Evolutionary conservation across 768 basidiomycete species (phyloP), one percentile per base, ranked within the genome.

Genomic region (Chalciporus pseudorubinellus): DNA sequence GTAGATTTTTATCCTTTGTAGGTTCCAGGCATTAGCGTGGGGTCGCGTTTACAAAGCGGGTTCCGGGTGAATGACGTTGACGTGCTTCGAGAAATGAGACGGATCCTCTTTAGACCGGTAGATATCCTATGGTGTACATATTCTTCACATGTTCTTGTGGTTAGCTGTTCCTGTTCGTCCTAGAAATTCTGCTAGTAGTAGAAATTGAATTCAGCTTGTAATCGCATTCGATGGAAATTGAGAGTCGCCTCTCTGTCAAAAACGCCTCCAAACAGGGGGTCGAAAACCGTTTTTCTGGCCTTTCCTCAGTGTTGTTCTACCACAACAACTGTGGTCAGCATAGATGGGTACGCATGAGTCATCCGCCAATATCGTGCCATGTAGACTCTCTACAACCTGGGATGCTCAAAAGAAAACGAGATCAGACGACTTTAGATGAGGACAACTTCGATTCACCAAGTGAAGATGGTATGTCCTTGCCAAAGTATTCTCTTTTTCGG

Each of bases 1-100:
- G 22, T 38, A 29, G 24, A 1, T 20, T 20, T 34, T 60, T 43
- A 46, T 28, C 42, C 31, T 2, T 46, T 26, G 10, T 43, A 69
- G 68, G 39, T 72, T 82, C 63, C 82, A 84, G 70, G 76, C 76
- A 60, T 67, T 74, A 40, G 61, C 78, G 61, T 81, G 77, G 72
- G 80, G 80, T 56, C 79, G 75, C 62, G 81, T 80, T 59, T 82
- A 82, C 72, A 72, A 74, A 33, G 76, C 76, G 53, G 75, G 77
- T 21, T 67, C 64, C 39, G 55, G 58, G 20, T 67, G 39, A 60
- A 6, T 18, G 20, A 19, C 19, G n/a, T 20, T n/a, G n/a, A n/a
- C n/a, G n/a, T n/a, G n/a, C n/a, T n/a, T n/a, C 1, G 22, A 6
- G 14, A n/a, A n/a, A 20, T 21, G 28, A 19, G 16, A 29, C 13